Evolutionary conservation across 495 filamentous ascomycete species (phyloP).

Genomic region (Evansstolkia leycettana): DNA sequence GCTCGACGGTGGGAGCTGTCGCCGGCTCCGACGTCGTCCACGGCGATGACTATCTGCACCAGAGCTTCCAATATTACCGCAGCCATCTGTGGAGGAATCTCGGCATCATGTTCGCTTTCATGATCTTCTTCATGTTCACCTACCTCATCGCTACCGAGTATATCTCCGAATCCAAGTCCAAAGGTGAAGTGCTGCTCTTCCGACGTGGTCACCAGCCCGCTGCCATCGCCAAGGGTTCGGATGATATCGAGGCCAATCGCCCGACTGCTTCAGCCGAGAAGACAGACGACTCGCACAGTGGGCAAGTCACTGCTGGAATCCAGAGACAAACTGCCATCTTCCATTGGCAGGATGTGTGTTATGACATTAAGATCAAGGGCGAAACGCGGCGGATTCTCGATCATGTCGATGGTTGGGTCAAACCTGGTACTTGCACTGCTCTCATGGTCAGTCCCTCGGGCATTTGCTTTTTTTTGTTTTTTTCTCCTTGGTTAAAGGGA

Average conservation of each 20-base stretch:
- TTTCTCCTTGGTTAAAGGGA: not conserved
- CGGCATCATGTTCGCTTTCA: conserved; percentile 56
- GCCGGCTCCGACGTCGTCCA: conserved; percentile 32
- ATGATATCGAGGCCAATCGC: conserved; percentile 20
- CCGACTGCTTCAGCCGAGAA: conserved; percentile 22
- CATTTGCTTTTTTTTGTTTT: not conserved
- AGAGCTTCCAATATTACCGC: conserved; percentile 43
- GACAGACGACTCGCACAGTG: conserved; percentile 25
- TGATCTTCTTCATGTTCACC: conserved; percentile 44
- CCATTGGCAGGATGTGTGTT: conserved; percentile 72
- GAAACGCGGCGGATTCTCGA: conserved; percentile 47
- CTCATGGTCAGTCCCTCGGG: conserved; percentile 34
- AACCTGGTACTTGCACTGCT: conserved; percentile 54
- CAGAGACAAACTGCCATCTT: conserved; percentile 56
- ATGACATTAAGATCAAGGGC: conserved; percentile 52
- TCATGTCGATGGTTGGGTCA: conserved; percentile 53
- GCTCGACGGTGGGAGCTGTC: conserved; percentile 40
- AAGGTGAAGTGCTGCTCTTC: conserved; percentile 42
- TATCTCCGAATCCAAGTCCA: conserved; percentile 35
- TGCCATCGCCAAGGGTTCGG: conserved; percentile 5
- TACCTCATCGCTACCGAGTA: conserved; percentile 34
- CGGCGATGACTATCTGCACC: conserved; percentile 39
- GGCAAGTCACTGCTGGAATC: conserved; percentile 25
- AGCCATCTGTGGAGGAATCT: conserved; percentile 59
- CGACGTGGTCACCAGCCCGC: conserved; percentile 28